Evolutionary conservation across 202 grass and related monocot genomes (phyloP), one percentile per base, ranked within the genome.

Genomic region (Setaria viridis): DNA sequence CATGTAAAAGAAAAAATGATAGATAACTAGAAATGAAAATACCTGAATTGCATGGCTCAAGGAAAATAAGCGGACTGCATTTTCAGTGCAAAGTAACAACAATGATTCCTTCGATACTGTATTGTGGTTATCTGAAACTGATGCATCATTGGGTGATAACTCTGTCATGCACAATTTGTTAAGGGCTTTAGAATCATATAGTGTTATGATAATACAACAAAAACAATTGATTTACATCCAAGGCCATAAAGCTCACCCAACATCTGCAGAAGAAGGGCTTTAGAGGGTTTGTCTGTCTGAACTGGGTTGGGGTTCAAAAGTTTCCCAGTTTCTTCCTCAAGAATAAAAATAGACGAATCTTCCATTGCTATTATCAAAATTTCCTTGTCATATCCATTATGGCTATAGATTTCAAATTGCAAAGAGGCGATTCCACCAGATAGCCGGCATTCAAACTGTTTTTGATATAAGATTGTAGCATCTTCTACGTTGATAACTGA

Each of bases 71-170:
- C 89, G 92, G 51, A 99, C 67, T n/a, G 97, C 92, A 86, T 99
- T 92, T 97, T 93, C 94, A 54, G 92, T 93, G 84, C 97, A 99
- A 91, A 99, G 88, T 55, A 99, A 80, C 67, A 99, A 58, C 59
- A 91, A 78, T 39, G 85, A 77, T 69, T 97, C 84, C 80, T 87
- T 94, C 7, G 83, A 92, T 82, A 46, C 2, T 55, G 79, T 85
- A 71, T 88, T 82, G 11, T 87, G 89, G 67, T 79, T 90, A 70
- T 90, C 70, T 83, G 80, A 89, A 77, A 74, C 59, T 62, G 48
- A 57, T 80, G 48, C 63, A 62, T 85, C 88, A 49, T 83, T 80
- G 76, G 67, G 17, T 3, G 73, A 84, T 85, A 88, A 79, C 72
- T 85, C 89, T 88, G 80, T 79, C 37, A 21, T 66, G 30, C 33